Evolutionary conservation across 192 early-diverging fungal species (phyloP).

Genomic region (Rhizophagus clarus): DNA sequence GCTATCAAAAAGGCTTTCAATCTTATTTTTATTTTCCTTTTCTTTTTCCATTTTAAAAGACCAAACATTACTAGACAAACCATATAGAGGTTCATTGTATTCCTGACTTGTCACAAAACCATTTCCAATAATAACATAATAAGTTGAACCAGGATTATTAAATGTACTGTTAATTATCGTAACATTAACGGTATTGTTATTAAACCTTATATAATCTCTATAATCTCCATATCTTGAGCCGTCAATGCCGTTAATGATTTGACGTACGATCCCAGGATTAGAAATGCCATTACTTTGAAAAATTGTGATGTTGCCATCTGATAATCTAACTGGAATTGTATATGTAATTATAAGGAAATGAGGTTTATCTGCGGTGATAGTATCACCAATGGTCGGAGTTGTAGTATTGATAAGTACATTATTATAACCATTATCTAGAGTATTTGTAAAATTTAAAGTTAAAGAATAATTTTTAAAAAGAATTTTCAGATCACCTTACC

Average conservation of each 20-base stretch:
- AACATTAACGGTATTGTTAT: not conserved
- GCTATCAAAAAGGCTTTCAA: too few species aligned
- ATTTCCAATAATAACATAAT: constrained; percentile 1
- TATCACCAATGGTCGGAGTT: not conserved
- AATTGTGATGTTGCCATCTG: not conserved
- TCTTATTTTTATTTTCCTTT: too few species aligned
- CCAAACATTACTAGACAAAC: not conserved
- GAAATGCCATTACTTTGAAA: not conserved
- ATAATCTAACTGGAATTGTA: not conserved
- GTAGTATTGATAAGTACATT: not conserved
- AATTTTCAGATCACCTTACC: not conserved
- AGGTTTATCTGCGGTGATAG: not conserved
- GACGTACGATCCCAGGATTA: not conserved
- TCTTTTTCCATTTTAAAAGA: not conserved
- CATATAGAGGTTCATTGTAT: not conserved
- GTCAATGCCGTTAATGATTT: not conserved
- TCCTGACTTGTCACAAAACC: constrained; percentile 4
- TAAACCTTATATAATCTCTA: not conserved
- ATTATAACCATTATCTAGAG: not conserved
- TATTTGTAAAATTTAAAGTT: not conserved
- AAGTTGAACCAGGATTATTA: not conserved
- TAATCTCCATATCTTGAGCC: too few species aligned
- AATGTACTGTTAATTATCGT: not conserved
- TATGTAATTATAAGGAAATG: constrained; percentile 4
- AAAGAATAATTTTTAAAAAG: not conserved